These are phyloP conservation scores for Phytophthora kernoviae DNA, from an alignment of 352 stramenopile genomes.

Conservation along the genomic window DNA sequence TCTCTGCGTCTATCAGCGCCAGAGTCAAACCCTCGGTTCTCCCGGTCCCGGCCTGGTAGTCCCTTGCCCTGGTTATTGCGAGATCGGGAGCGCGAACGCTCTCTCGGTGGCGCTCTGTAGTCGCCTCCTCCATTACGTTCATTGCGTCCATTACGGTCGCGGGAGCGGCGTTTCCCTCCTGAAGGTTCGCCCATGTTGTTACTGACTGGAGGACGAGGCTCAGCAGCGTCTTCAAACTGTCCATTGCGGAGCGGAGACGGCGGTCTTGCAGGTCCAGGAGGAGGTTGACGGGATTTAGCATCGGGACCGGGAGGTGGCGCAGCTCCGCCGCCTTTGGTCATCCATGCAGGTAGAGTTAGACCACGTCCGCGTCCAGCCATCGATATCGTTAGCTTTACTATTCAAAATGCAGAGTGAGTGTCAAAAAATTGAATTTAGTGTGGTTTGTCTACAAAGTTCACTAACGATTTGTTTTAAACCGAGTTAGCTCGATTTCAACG, in stretches of 20 bases:
- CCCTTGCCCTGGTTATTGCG: slow-evolving; percentile 17
- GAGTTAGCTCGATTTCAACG: no score
- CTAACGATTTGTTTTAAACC: no score
- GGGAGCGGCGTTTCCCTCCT: slow-evolving; percentile 23
- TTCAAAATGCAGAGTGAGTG: neutral
- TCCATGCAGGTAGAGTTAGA: slow-evolving; percentile 85
- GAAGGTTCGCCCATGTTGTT: slow-evolving; percentile 27
- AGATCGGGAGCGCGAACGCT: slow-evolving; percentile 35
- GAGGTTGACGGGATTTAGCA: neutral
- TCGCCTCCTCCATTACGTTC: slow-evolving; percentile 11
- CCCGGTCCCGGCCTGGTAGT: slow-evolving; percentile 8
- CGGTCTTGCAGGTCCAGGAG: slow-evolving; percentile 14
- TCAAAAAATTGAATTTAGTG: neutral
- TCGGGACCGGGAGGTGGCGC: slow-evolving; percentile 16
- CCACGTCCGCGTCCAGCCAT: slow-evolving; percentile 86
- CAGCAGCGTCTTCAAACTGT: slow-evolving; percentile 75
- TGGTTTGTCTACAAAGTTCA: no score
- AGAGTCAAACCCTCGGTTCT: slow-evolving; percentile 7
- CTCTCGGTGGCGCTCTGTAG: slow-evolving; percentile 18
- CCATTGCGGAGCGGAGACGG: slow-evolving; percentile 42
- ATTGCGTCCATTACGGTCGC: slow-evolving; percentile 19
- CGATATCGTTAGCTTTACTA: neutral
- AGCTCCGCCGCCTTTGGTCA: slow-evolving; percentile 64
- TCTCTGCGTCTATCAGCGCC: slow-evolving; percentile 22
- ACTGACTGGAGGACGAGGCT: slow-evolving; percentile 18